These are phyloP conservation scores for Kregervanrija pseudodelftensis DNA, from an alignment of 805 yeast species.

Conservation along the genomic window DNA sequence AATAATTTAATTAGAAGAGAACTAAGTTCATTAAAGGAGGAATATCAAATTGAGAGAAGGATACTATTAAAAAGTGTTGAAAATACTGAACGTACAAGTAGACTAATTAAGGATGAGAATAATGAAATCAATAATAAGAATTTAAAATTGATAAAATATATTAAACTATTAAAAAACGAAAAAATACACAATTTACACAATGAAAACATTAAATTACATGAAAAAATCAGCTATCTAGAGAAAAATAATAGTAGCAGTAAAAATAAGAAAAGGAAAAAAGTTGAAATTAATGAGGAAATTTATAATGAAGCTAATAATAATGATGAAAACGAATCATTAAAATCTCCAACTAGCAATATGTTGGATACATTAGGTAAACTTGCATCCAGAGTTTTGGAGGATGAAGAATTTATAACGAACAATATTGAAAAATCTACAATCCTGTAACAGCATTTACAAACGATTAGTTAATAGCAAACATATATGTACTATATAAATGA, in stretches of 20 bases:
- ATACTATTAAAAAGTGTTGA: slow-evolving; percentile 22
- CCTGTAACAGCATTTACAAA: no score
- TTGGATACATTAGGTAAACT: slow-evolving; percentile 29
- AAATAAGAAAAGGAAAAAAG: neutral
- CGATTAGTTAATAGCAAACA: no score
- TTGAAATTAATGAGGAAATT: neutral
- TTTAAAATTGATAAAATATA: slow-evolving; percentile 26
- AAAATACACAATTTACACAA: slow-evolving; percentile 20
- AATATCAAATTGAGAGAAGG: slow-evolving; percentile 24
- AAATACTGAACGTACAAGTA: slow-evolving; percentile 21
- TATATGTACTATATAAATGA: no score
- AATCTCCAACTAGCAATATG: slow-evolving; percentile 16
- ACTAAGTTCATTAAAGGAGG: slow-evolving; percentile 21
- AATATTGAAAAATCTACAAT: neutral
- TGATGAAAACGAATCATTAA: neutral
- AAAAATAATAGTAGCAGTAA: neutral
- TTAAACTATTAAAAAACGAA: slow-evolving; percentile 23
- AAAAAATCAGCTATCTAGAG: slow-evolving; percentile 13
- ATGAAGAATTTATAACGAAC: slow-evolving; percentile 12
- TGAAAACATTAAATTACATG: slow-evolving; percentile 23
- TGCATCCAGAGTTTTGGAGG: slow-evolving; percentile 29
- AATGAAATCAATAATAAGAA: slow-evolving; percentile 25
- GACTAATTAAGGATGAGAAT: slow-evolving; percentile 23
- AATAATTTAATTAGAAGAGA: slow-evolving; percentile 27
- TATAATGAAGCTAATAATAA: neutral